Conservation (phyloP, 305 asterid species). For the Solanum chacoense region DNA sequence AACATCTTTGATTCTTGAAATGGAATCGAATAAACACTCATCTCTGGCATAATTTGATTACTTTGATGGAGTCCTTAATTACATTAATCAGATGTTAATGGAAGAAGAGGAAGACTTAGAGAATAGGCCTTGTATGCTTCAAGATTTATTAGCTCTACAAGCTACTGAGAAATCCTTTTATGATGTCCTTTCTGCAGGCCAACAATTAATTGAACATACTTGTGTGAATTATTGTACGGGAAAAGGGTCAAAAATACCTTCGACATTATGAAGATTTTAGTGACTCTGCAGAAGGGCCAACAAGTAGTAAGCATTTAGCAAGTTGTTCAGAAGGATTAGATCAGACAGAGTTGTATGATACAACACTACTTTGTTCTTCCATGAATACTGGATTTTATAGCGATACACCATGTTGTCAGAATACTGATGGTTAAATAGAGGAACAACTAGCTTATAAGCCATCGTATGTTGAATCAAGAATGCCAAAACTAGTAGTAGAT, state of each 20-base stretch:
- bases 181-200: slow-evolving; percentile 32
- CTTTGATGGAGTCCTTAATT: slow-evolving; percentile 29
- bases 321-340: not conserved
- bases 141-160: slow-evolving; percentile 51
- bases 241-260: not conserved
- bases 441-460: not conserved
- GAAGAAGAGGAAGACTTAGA: slow-evolving; percentile 53
- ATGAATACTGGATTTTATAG: slow-evolving; percentile 8
- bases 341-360: slow-evolving; percentile 12
- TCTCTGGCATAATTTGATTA: slow-evolving; percentile 3
- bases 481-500: slow-evolving; percentile 32
- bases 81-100: slow-evolving; percentile 56
- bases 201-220: not conserved
- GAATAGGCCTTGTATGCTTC: slow-evolving; percentile 53
- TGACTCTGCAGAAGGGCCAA: slow-evolving; percentile 7
- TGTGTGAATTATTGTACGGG: not conserved
- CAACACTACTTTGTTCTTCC: slow-evolving; percentile 8
- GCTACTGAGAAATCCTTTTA: slow-evolving; percentile 63
- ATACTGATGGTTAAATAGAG: not conserved
- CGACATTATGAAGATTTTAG: not conserved
- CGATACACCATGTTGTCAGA: not conserved
- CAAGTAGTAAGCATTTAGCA: slow-evolving; percentile 24
- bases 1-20: not conserved
- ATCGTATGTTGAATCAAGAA: not conserved
- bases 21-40: not conserved